Percentiles rank a stretch among this genome's conserved stretches.
Conservation (phyloP, 1,284 basidiomycete genomes). For the Golubevia pallescens region DNA sequence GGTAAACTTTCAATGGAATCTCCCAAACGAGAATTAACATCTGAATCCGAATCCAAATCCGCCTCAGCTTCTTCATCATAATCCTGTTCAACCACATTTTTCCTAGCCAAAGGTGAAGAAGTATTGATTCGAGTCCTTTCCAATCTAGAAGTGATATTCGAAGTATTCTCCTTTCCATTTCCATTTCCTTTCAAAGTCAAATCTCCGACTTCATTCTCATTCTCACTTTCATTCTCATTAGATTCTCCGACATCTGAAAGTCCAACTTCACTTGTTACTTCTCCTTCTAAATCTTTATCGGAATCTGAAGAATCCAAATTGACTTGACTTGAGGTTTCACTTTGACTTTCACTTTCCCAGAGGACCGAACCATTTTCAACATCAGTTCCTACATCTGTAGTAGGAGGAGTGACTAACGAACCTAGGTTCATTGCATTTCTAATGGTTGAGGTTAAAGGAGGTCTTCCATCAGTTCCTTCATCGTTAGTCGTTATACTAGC, state of each 20-base stretch:
- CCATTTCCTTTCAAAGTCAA: too few species aligned
- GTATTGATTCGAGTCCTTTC: background rate
- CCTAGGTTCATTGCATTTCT: background rate
- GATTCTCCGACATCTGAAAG: background rate
- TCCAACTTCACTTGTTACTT: background rate
- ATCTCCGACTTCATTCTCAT: too few species aligned
- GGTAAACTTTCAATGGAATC: too few species aligned
- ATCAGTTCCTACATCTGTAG: background rate
- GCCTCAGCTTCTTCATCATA: background rate
- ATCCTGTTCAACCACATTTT: background rate
- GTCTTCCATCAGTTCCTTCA: too few species aligned
- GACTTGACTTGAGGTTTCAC: background rate
- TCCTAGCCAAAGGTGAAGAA: background rate
- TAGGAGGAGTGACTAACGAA: background rate
- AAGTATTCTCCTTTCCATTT: background rate
- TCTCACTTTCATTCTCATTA: too few species aligned
- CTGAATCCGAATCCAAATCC: background rate
- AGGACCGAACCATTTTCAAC: background rate
- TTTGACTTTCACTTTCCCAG: background rate
- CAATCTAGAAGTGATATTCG: background rate
- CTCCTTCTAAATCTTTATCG: background rate
- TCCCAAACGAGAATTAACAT: background rate
- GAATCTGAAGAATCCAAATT: background rate
- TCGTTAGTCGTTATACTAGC: background rate
- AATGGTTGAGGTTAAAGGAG: background rate